Conservation (phyloP, 1,284 basidiomycete genomes). For the Puccinia novopanici region DNA sequence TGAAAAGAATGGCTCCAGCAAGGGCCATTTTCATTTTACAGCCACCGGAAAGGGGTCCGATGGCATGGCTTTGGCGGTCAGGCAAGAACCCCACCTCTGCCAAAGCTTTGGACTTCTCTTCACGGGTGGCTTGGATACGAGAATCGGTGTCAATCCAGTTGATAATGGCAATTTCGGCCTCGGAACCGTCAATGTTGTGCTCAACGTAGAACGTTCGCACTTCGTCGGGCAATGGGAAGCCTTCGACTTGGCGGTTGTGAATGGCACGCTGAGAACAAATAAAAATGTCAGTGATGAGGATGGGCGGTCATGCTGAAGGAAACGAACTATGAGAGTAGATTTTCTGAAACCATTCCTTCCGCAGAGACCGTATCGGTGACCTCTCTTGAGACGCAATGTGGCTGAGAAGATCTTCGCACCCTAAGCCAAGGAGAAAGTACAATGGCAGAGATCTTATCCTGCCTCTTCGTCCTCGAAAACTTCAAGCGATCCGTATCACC, state of each 20-base stretch:
- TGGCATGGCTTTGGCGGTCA: slow-evolving; percentile 79
- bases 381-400: slow-evolving; percentile 92
- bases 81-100: slow-evolving; percentile 87
- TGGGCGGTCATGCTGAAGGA: slow-evolving; percentile 57
- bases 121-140: slow-evolving; percentile 73
- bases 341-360: slow-evolving; percentile 98
- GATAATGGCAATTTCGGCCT: slow-evolving; percentile 85
- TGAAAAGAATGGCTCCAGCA: slow-evolving; percentile 97
- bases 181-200: slow-evolving; percentile 95
- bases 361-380: slow-evolving; percentile 96
- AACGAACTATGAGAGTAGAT: slow-evolving; percentile 93
- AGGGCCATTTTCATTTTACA: slow-evolving; percentile 99
- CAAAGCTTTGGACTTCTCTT: slow-evolving; percentile 77
- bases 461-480: slow-evolving; percentile 87
- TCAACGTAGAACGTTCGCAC: slow-evolving; percentile 99
- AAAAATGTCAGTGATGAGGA: slow-evolving; percentile 61
- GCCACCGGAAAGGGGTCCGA: slow-evolving; percentile 93
- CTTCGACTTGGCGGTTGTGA: slow-evolving; percentile 79
- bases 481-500: slow-evolving; percentile 70
- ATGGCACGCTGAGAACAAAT: slow-evolving; percentile 54
- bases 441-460: slow-evolving; percentile 96
- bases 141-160: slow-evolving; percentile 83
- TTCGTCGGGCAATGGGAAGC: slow-evolving; percentile 91
- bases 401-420: slow-evolving; percentile 97
- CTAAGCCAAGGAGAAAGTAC: slow-evolving; percentile 95